Evolutionary conservation across 345 rosid genomes (phyloP).

Genomic region (Moricandia moricandioides): DNA sequence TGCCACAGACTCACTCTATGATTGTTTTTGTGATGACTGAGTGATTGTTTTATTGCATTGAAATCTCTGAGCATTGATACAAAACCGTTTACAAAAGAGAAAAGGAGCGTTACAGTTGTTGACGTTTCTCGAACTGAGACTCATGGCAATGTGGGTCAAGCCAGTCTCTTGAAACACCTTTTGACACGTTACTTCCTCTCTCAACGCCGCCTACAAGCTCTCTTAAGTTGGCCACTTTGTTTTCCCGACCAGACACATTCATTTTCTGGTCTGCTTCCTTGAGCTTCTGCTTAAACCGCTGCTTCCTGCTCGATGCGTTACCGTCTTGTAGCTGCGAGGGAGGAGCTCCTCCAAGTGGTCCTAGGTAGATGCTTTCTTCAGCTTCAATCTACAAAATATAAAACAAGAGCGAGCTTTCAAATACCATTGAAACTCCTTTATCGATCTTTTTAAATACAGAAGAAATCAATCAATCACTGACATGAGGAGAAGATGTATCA

Average conservation of each 20-base stretch:
- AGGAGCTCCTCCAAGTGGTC: conserved; percentile 88
- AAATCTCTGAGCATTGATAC: conserved; percentile 1
- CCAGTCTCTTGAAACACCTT: conserved; percentile 73
- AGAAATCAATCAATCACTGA: conserved; percentile 12
- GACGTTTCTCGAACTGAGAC: conserved; percentile 64
- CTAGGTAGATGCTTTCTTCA: conserved; percentile 82
- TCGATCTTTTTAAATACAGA: not conserved
- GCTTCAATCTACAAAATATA: conserved; percentile 39
- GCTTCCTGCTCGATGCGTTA: conserved; percentile 62
- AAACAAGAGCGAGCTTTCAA: not conserved
- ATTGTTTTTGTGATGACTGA: too few species aligned
- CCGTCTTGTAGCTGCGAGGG: conserved; percentile 72
- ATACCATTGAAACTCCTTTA: not conserved
- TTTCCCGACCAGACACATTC: conserved; percentile 71
- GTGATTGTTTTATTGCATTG: not conserved
- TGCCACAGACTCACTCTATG: too few species aligned
- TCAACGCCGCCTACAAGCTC: conserved; percentile 64
- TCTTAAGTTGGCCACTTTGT: conserved; percentile 70
- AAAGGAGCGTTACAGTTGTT: not conserved
- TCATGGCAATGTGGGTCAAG: conserved; percentile 93
- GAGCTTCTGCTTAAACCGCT: conserved; percentile 76
- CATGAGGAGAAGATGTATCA: conserved; percentile 47
- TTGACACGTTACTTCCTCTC: conserved; percentile 49
- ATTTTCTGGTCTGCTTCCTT: conserved; percentile 77
- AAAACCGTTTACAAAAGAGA: not conserved